Evolutionary conservation across 108 stramenopile genomes (phyloP), one percentile per base, ranked within the genome.

Genomic region (Chaetoceros tenuissimus): DNA sequence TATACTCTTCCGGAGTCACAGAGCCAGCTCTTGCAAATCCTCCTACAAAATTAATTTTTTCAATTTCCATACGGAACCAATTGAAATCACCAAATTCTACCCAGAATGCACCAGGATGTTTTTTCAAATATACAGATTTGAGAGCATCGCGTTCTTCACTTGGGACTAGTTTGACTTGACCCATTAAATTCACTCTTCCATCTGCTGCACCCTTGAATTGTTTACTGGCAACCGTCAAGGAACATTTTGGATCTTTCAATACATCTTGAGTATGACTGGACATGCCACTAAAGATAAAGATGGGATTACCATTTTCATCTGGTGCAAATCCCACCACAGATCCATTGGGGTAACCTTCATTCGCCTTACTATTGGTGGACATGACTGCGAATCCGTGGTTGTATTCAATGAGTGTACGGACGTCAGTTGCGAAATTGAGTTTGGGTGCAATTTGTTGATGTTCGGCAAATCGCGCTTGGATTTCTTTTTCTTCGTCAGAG

Each of bases 151-250:
- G 64, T 53, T 82, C 82, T 47, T 74, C 77, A 2, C 48, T 2
- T 22, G 65, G 60, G 31, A 95, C 66, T 20, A 82, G 76, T 2
- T 60, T 48, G 3, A 81, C 70, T 3, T 74, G 81, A 18, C 97
- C 97, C 84, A 96, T 92, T 25, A 98, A 51, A 62, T 89, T 92
- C 45, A 95, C 95, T 5, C 97, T 78, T 18, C 94, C 97, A 67
- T 98, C 95, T 20, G 90, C 93, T 0, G 93, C 92, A 2, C 95
- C 95, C 85, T 97, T 90, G 63, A 96, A 95, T 46, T 87, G 85
- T 48, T 94, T 87, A n/a, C 82, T 71, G 3, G 93, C 92, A 48
- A 98, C 76, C 0, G 92, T 93, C 1, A 98, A 55, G 31, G 85
- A 86, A 24, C 78, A 88, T 19, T 72, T 60, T 1, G 89, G 80